These are phyloP conservation scores for Pleurotus tuoliensis DNA, from an alignment of 768 basidiomycete genomes.

Conservation along the genomic window DNA sequence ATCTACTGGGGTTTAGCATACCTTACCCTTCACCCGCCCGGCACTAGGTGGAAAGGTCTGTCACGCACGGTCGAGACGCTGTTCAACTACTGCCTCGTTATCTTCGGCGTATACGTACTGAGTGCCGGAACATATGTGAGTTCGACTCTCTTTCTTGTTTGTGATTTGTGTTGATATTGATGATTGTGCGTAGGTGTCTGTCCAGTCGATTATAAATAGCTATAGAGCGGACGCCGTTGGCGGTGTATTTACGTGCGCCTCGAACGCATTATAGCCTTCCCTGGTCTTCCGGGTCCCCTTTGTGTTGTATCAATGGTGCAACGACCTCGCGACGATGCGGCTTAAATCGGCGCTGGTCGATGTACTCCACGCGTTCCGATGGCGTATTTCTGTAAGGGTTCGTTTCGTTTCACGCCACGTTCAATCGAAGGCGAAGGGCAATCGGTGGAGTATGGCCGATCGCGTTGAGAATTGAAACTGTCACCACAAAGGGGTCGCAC, in stretches of 20 bases:
- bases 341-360: no score
- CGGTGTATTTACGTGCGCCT: conserved; percentile 29
- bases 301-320: no score
- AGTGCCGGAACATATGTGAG: conserved; percentile 37
- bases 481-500: no score
- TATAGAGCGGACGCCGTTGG: conserved; percentile 26
- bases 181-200: conserved; percentile 22
- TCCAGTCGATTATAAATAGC: conserved; percentile 31
- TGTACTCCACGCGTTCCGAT: no score
- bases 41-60: conserved; percentile 28
- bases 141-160: conserved; percentile 11
- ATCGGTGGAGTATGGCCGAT: no score
- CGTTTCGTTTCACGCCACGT: no score
- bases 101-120: conserved; percentile 33
- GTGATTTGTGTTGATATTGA: conserved; percentile 11
- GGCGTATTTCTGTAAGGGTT: no score
- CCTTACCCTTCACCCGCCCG: conserved; percentile 31
- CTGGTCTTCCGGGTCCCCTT: no score
- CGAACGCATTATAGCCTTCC: conserved; percentile 18
- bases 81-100: conserved; percentile 32
- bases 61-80: conserved; percentile 29
- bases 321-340: no score
- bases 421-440: no score
- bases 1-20: conserved; percentile 45
- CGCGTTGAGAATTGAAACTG: no score